Evolutionary conservation across 75 land plant species (phyloP), one percentile per base, ranked within the genome.

Genomic region (Picea sitchensis): DNA sequence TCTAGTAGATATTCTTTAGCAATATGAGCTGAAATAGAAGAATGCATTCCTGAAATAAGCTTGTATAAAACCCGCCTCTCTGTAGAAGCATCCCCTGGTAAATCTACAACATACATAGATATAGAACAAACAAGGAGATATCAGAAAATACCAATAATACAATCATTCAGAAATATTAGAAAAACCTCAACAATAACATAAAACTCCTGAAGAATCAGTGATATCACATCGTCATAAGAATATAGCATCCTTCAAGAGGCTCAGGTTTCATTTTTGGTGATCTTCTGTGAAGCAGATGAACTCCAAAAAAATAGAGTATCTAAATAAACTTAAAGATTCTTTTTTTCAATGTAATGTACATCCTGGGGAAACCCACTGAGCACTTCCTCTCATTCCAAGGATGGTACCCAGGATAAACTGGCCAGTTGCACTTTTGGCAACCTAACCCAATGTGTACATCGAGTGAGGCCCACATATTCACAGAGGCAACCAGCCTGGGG

Each of bases 1-100:
- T 87, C 87, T 57, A 87, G 62, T 47, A 87, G 76, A 76, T 87
- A 87, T 47, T 87, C 88, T 21, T 62, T 71, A 20, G 88, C 88
- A 73, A 87, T 87, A 67, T 87, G 88, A 60, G 78, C 78, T 67
- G 88, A 81, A 32, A 87, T 84, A 44, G 88, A 87, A 2, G 88
- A 81, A 57, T 87, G 88, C 14, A 87, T 30, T 23, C 88, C 88
- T 30, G 88, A 87, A 31, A 87, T 85, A 47, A 87, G 83, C 67
- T 77, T 81, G 83, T 85, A 87, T 12, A 87, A 77, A 15, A 87
- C 77, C 14, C 88, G 79, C 14, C 81, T 75, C 64, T 87, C 87
- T 41, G 76, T 58, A 38, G 81, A 76, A 9, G 71, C 32, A 34
- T 87, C 88, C 21, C 75, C 68, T 30, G 41, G 34, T 38, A 61